Evolutionary conservation across 2,329 filamentous ascomycete genomes (phyloP), one percentile per base, ranked within the genome.

Genomic region (Albophoma yamanashiensis): DNA sequence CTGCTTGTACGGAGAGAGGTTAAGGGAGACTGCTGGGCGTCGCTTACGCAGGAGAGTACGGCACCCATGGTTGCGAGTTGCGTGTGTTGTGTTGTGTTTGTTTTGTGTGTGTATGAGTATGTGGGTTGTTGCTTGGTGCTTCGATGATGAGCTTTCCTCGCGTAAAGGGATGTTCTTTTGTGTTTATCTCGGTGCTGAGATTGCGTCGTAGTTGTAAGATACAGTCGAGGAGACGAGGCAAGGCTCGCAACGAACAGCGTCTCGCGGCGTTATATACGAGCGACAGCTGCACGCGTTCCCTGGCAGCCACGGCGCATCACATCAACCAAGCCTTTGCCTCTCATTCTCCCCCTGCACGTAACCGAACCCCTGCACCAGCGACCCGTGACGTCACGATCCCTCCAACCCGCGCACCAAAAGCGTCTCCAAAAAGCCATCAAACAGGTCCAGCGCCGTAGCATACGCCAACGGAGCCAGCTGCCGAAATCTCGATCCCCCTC

Each of bases 21-120:
- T 50, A 38, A 4, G 7, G 34, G 9, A 1, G 4, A 4, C 1
- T 14, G 36, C 36, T 34, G 53, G 22, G 39, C 45, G 52, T 43
- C 58, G 82, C 89, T 70, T 89, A 93, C 89, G 72, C 89, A 92
- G 73, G 89, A 92, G 66, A 91, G 80, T 70, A 94, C 86, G 75
- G 88, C 89, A 78, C 90, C 90, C 90, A 94, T 93, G 62, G 43
- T 75, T 68, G 61, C 58, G 62, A 61, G 36, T 38, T 45, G 42
- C 11, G n/a, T 47, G 43, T 20, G 40, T 42, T 42, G 40, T 57
- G 34, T 8, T 31, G 27, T 31, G 8, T 66, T 31, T 57, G 25
- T 55, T 42, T 57, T 56, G 45, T 55, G 42, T 60, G 60, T 65
- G 38, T 56, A 20, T 25, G 34, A 8, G 34, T 36, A 36, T 8